These are phyloP conservation scores for Phylloporus rhodoxanthus DNA, from an alignment of 768 basidiomycete species.

Conservation along the genomic window DNA sequence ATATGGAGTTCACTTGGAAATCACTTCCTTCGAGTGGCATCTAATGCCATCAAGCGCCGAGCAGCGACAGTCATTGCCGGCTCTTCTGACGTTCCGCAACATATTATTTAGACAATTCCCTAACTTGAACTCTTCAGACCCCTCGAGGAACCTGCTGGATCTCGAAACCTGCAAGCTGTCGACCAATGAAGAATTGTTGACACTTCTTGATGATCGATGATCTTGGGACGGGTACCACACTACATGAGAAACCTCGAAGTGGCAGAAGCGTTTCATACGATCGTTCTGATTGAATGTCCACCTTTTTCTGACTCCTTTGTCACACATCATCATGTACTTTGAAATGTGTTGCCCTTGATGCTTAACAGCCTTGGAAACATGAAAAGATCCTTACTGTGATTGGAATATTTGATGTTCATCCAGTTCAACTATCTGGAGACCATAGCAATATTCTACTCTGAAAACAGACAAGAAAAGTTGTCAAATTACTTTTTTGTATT, in stretches of 20 bases:
- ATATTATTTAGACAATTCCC: constrained; percentile 15
- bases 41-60: constrained; percentile 40
- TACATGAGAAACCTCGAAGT: constrained; percentile 44
- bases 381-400: too few species aligned
- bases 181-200: constrained; percentile 21
- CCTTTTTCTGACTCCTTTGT: too few species aligned
- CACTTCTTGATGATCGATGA: constrained; percentile 20
- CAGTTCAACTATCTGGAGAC: too few species aligned
- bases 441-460: too few species aligned
- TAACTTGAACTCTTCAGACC: not conserved
- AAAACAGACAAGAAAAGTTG: not conserved
- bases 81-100: constrained; percentile 12
- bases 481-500: constrained; percentile 51
- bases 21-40: constrained; percentile 62
- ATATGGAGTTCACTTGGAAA: constrained; percentile 71
- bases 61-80: constrained; percentile 5
- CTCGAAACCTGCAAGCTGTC: constrained; percentile 13
- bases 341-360: too few species aligned
- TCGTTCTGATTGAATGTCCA: constrained; percentile 35
- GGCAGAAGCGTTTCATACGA: constrained; percentile 44
- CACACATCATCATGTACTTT: too few species aligned
- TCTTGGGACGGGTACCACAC: constrained; percentile 15
- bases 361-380: too few species aligned
- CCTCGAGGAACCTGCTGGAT: constrained; percentile 3
- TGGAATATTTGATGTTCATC: too few species aligned